Conservation (phyloP, 345 rosid species). For the Populus nigra region DNA sequence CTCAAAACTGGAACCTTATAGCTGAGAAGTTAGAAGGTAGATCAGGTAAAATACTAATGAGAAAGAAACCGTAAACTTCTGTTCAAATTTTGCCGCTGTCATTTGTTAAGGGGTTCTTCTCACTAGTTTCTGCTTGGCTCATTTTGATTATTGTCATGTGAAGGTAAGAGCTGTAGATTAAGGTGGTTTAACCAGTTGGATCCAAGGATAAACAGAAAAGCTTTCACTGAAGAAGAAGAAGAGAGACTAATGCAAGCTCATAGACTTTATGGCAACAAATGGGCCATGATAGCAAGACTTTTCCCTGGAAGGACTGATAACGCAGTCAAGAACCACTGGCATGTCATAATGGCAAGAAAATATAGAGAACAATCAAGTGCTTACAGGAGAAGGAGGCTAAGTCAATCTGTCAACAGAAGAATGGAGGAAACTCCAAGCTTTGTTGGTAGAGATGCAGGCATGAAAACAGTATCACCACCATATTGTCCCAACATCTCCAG, state of each 20-base stretch:
- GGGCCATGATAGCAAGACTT: conserved; percentile 98
- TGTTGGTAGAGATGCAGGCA: conserved; percentile 25
- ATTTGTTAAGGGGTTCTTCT: neutral
- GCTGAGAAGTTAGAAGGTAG: conserved; percentile 91
- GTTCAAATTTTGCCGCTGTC: neutral
- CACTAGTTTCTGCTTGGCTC: neutral
- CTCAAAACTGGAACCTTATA: conserved; percentile 98
- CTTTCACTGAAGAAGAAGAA: conserved; percentile 91
- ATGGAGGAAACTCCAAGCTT: conserved; percentile 33
- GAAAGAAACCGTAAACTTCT: neutral
- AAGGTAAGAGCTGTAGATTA: conserved; percentile 93
- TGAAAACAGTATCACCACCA: conserved; percentile 18
- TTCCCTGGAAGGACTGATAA: conserved; percentile 99
- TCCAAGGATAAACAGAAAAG: conserved; percentile 87
- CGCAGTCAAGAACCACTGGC: conserved; percentile 98
- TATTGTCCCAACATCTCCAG: conserved; percentile 23
- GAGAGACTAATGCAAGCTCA: conserved; percentile 94
- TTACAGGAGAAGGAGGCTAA: conserved; percentile 65
- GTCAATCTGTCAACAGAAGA: conserved; percentile 34
- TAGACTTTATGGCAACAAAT: conserved; percentile 90
- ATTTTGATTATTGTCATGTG: neutral
- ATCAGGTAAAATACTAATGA: conserved; percentile 58
- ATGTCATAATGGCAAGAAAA: conserved; percentile 96
- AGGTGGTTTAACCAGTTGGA: conserved; percentile 98
- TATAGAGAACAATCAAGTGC: conserved; percentile 82